These are phyloP conservation scores for Hanseniaspora lindneri DNA, from an alignment of 805 yeast genomes.

Conservation along the genomic window DNA sequence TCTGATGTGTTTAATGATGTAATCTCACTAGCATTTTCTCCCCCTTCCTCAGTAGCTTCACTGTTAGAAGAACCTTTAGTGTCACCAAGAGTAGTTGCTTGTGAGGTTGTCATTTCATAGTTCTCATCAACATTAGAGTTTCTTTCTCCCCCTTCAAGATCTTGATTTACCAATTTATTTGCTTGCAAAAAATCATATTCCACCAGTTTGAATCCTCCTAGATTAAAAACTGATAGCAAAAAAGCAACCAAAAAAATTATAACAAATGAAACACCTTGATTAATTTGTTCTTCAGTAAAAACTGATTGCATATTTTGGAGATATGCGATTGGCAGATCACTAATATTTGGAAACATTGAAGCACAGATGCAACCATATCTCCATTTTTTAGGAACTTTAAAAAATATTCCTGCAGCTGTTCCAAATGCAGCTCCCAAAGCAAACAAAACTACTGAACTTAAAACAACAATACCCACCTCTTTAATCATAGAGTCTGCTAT, in stretches of 20 bases:
- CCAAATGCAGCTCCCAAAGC: slow-evolving; percentile 41
- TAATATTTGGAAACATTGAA: slow-evolving; percentile 61
- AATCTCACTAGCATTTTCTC: slow-evolving; percentile 7
- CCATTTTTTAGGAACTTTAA: slow-evolving; percentile 55
- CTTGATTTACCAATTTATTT: slow-evolving; percentile 23
- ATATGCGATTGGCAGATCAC: slow-evolving; percentile 69
- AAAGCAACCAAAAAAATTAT: slow-evolving; percentile 65
- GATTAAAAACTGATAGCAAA: slow-evolving; percentile 52
- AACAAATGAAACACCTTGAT: slow-evolving; percentile 71
- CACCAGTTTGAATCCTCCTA: slow-evolving; percentile 62
- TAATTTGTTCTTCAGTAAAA: slow-evolving; percentile 48
- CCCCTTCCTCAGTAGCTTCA: background rate
- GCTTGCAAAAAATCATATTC: slow-evolving; percentile 47
- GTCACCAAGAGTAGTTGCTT: background rate
- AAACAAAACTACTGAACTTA: slow-evolving; percentile 42
- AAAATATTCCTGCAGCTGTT: slow-evolving; percentile 20
- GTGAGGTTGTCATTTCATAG: background rate
- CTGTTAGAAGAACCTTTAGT: background rate
- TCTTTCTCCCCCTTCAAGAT: slow-evolving; percentile 18
- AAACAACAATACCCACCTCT: slow-evolving; percentile 51
- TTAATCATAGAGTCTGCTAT: slow-evolving; percentile 54
- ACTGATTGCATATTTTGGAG: slow-evolving; percentile 52
- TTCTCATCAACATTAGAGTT: slow-evolving; percentile 16
- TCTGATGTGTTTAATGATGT: slow-evolving; percentile 3
- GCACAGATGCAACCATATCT: slow-evolving; percentile 58